Percentiles rank a stretch among this genome's conserved stretches.
phyloP scores from a whole-genome alignment of 2,329 filamentous ascomycete genomes.

The Truncatella angustata region DNA sequence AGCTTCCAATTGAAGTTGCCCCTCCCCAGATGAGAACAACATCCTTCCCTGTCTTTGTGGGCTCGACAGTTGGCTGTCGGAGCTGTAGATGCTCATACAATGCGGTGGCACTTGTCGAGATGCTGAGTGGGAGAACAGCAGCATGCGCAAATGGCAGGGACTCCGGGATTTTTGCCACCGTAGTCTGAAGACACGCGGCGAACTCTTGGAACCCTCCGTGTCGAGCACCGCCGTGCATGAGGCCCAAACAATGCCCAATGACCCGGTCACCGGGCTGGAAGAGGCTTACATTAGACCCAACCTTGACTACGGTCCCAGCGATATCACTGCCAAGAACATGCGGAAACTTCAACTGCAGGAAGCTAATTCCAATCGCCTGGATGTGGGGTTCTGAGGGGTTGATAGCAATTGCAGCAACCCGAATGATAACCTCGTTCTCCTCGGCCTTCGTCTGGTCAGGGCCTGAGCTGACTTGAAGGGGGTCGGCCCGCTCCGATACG shows the following conservation, averaged over 20 bases:
- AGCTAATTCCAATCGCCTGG: not conserved
- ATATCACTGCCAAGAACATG: slow-evolving; percentile 23
- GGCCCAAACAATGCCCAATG: slow-evolving; percentile 11
- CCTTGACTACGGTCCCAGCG: slow-evolving; percentile 16
- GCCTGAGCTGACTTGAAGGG: slow-evolving; percentile 9
- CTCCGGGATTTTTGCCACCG: slow-evolving; percentile 5
- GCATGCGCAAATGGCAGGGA: slow-evolving; percentile 5
- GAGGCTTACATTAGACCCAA: slow-evolving; percentile 13
- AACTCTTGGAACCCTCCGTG: slow-evolving; percentile 10
- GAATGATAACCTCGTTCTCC: slow-evolving; percentile 8
- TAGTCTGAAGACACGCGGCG: slow-evolving; percentile 1
- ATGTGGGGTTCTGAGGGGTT: slow-evolving; percentile 9
- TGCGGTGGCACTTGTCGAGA: not conserved
- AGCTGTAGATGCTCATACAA: slow-evolving; percentile 6
- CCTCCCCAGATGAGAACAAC: slow-evolving; percentile 9
- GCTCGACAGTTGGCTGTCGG: not conserved
- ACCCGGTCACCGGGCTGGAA: slow-evolving; percentile 20
- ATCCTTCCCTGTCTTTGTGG: not conserved
- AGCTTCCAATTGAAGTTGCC: slow-evolving; percentile 7
- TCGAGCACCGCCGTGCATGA: slow-evolving; percentile 6
- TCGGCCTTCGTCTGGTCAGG: slow-evolving; percentile 10
- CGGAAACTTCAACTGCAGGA: slow-evolving; percentile 17
- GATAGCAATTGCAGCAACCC: slow-evolving; percentile 11
- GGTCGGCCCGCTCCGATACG: not conserved
- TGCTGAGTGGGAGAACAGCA: slow-evolving; percentile 3